phyloP scores from a whole-genome alignment of 805 yeast species.

The Starmerella apicola region DNA sequence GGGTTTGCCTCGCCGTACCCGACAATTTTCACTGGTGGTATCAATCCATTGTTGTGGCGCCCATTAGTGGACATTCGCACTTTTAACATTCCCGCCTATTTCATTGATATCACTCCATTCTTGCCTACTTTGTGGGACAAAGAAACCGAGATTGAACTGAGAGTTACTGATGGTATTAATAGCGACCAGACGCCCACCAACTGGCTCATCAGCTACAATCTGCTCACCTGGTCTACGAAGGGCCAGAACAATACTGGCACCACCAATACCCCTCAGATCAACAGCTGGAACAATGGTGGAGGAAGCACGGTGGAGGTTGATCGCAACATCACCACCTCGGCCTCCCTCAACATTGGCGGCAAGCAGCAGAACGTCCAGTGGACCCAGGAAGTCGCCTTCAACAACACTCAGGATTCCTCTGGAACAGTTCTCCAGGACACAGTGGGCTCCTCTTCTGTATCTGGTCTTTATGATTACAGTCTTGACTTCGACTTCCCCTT shows the following conservation, averaged over 20 bases:
- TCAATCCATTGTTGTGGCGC: slow-evolving; percentile 68
- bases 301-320: slow-evolving; percentile 6
- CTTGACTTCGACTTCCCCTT: slow-evolving; percentile 12
- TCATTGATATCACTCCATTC: slow-evolving; percentile 56
- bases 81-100: slow-evolving; percentile 59
- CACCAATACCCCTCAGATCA: slow-evolving; percentile 3
- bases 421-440: slow-evolving; percentile 14
- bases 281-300: background rate
- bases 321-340: slow-evolving; percentile 11
- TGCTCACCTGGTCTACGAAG: slow-evolving; percentile 24
- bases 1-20: slow-evolving; percentile 59
- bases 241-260: slow-evolving; percentile 18
- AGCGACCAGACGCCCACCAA: slow-evolving; percentile 16
- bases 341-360: slow-evolving; percentile 17
- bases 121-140: slow-evolving; percentile 58
- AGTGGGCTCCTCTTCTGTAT: slow-evolving; percentile 9
- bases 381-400: slow-evolving; percentile 15
- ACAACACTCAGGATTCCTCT: slow-evolving; percentile 4
- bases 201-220: slow-evolving; percentile 27
- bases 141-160: slow-evolving; percentile 37
- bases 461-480: slow-evolving; percentile 8
- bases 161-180: slow-evolving; percentile 31
- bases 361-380: slow-evolving; percentile 13
- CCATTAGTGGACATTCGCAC: slow-evolving; percentile 66
- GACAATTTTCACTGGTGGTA: slow-evolving; percentile 67